A percentile compares a stretch with the other conserved stretches of the same genome.
These are phyloP conservation scores for Mycena sp. DNA, from an alignment of 1,284 basidiomycete genomes.

Conservation along the genomic window DNA sequence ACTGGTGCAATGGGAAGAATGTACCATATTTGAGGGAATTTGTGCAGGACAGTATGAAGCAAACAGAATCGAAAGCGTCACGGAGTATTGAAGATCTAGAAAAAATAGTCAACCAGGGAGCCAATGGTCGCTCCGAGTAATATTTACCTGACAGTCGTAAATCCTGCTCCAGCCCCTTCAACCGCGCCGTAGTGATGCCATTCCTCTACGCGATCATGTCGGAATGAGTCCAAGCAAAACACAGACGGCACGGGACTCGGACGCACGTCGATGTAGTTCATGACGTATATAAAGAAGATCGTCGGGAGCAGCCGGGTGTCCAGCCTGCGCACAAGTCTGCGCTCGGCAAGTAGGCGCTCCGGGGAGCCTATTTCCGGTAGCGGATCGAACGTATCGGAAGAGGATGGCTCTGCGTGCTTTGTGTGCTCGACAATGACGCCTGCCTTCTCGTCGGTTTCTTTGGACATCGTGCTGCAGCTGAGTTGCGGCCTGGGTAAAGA, in stretches of 20 bases:
- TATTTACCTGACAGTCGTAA: constrained; percentile 55
- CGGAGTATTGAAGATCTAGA: constrained; percentile 70
- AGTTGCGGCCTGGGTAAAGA: too few relatives aligned
- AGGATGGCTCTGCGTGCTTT: background rate
- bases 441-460: too few relatives aligned
- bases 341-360: constrained; percentile 41
- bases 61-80: constrained; percentile 66
- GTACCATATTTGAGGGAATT: constrained; percentile 73
- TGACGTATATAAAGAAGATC: constrained; percentile 68
- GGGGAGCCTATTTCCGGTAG: background rate
- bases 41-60: constrained; percentile 69
- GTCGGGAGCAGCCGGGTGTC: constrained; percentile 68
- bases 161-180: constrained; percentile 70
- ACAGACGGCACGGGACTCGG: background rate
- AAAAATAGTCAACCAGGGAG: background rate
- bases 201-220: constrained; percentile 55
- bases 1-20: too few relatives aligned
- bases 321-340: constrained; percentile 60
- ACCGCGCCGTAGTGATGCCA: constrained; percentile 65
- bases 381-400: background rate
- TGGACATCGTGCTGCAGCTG: too few relatives aligned
- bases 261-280: constrained; percentile 77
- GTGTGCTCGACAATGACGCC: too few relatives aligned
- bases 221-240: background rate
- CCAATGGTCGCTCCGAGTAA: background rate